Evolutionary conservation across 169 alveolate species (phyloP).

Genomic region (Miamiensis avidus): DNA sequence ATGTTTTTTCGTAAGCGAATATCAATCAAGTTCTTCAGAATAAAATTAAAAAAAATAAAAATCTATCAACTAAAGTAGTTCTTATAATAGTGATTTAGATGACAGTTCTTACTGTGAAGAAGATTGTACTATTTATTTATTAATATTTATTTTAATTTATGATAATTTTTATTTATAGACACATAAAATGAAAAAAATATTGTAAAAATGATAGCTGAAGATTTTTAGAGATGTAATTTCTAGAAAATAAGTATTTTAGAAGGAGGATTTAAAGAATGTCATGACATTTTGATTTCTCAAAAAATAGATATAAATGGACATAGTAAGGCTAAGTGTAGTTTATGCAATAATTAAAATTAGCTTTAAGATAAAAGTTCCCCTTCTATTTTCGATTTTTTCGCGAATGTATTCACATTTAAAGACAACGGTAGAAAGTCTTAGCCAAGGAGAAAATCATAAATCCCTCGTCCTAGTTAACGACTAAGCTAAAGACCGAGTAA

Average conservation of each 20-base stretch:
- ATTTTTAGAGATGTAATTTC: conserved; percentile 23
- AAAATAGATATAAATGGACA: conserved; percentile 2
- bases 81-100: neutral
- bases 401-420: neutral
- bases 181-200: neutral
- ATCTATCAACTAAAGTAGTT: neutral
- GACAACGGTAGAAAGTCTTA: neutral
- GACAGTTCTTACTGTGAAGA: neutral
- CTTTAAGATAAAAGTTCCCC: neutral
- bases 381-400: neutral
- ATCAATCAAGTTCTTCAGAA: no score
- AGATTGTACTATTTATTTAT: neutral
- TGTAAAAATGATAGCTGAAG: conserved; percentile 9
- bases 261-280: conserved; percentile 38
- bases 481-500: neutral
- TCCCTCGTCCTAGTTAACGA: neutral
- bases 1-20: neutral
- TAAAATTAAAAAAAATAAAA: no score
- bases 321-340: neutral
- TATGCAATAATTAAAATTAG: conserved; percentile 4
- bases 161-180: neutral
- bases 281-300: conserved; percentile 1
- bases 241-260: conserved; percentile 37
- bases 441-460: neutral
- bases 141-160: neutral